Evolutionary conservation across 2,329 filamentous ascomycete species (phyloP).

Genomic region (Trichophyton mentagrophytes): DNA sequence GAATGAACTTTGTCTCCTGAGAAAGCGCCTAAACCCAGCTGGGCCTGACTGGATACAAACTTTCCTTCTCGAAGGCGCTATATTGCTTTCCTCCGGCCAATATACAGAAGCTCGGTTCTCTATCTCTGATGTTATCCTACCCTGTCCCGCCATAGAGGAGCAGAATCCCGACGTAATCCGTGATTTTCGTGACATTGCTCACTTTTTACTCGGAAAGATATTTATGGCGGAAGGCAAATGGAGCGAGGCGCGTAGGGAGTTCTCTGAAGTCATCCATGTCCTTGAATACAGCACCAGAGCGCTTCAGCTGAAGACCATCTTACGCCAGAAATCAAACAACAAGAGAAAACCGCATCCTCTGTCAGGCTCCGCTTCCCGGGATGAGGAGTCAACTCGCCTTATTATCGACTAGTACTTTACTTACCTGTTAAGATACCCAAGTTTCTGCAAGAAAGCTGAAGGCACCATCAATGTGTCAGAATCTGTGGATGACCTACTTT

Average conservation of each 20-base stretch:
- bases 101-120: neutral
- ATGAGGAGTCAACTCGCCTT: neutral
- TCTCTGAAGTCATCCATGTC: constrained; percentile 11
- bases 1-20: neutral
- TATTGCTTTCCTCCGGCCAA: neutral
- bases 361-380: neutral
- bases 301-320: constrained; percentile 10
- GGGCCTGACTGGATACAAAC: constrained; percentile 6
- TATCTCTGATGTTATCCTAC: neutral
- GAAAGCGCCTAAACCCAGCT: neutral
- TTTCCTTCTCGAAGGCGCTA: constrained; percentile 4
- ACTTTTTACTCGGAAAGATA: constrained; percentile 15
- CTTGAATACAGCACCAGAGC: constrained; percentile 15
- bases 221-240: constrained; percentile 12
- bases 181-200: constrained; percentile 12
- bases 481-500: neutral
- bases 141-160: neutral
- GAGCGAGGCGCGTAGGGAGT: constrained; percentile 13
- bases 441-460: too few relatives aligned
- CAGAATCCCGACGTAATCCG: neutral
- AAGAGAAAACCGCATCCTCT: neutral
- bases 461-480: too few relatives aligned
- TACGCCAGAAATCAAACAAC: neutral
- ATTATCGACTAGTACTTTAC: too few relatives aligned
- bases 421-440: too few relatives aligned